phyloP scores from a whole-genome alignment of 306 rosid species.

The Purshia tridentata region DNA sequence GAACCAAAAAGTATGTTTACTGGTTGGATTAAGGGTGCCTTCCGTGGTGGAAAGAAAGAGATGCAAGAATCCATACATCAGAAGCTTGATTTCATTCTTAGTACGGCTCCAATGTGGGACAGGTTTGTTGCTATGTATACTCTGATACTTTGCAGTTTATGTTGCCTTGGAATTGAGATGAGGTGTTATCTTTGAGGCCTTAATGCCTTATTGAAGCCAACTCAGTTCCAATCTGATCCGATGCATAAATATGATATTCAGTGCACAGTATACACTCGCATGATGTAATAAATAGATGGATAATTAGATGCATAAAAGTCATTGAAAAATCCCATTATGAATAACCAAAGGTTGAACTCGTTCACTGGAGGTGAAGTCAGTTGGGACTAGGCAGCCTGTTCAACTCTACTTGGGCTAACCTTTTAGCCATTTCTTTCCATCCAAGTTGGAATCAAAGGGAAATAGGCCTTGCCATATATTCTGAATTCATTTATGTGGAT shows the following conservation, averaged over 20 bases:
- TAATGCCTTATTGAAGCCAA: not conserved
- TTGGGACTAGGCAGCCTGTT: not conserved
- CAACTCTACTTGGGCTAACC: not conserved
- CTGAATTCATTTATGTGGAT: not conserved
- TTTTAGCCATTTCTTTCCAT: not conserved
- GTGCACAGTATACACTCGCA: not conserved
- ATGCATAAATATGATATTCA: not conserved
- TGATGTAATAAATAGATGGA: not conserved
- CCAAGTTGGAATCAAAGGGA: constrained; percentile 1
- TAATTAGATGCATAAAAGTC: too few relatives aligned
- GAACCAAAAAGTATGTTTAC: constrained; percentile 50
- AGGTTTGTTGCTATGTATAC: constrained; percentile 53
- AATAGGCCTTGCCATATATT: not conserved
- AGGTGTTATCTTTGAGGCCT: not conserved
- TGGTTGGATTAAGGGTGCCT: constrained; percentile 72
- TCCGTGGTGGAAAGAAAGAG: constrained; percentile 66
- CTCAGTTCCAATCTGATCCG: not conserved
- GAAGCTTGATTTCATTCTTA: constrained; percentile 63
- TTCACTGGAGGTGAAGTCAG: not conserved
- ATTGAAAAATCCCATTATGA: not conserved
- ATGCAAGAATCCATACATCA: constrained; percentile 56
- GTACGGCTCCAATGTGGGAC: constrained; percentile 96
- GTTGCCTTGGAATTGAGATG: constrained; percentile 3
- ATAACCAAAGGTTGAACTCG: not conserved
- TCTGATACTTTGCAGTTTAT: constrained; percentile 8